Evolutionary conservation across 768 basidiomycete species (phyloP).

Genomic region (Tubosaeta sp.): DNA sequence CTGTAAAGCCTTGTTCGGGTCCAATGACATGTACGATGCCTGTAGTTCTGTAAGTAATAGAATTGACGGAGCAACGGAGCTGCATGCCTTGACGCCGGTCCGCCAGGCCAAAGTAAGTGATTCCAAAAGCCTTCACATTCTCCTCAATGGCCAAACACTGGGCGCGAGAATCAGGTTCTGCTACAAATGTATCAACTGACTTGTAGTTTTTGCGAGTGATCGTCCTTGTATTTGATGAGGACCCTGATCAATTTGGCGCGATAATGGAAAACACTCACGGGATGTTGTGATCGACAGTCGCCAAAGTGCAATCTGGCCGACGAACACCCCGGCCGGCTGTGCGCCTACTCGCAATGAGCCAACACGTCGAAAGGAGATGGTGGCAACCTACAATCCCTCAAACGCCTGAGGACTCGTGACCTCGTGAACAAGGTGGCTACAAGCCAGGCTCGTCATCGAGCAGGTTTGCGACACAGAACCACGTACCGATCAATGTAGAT

Average conservation of each 20-base stretch:
- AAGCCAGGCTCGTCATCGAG: neutral
- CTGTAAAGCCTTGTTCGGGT: constrained; percentile 91
- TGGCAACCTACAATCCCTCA: constrained; percentile 64
- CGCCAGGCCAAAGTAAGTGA: constrained; percentile 89
- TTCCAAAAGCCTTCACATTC: constrained; percentile 86
- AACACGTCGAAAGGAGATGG: neutral
- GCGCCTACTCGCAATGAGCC: constrained; percentile 40
- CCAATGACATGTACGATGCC: constrained; percentile 88
- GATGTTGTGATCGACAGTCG: constrained; percentile 85
- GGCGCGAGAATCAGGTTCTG: constrained; percentile 79
- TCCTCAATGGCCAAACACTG: constrained; percentile 83
- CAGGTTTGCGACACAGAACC: neutral
- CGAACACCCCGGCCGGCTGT: constrained; percentile 75
- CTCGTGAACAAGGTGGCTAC: constrained; percentile 72
- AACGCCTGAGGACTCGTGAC: constrained; percentile 94
- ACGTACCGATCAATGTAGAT: constrained; percentile 78
- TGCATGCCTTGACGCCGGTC: constrained; percentile 78
- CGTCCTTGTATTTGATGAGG: constrained; percentile 43
- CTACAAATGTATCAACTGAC: constrained; percentile 67
- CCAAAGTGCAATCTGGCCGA: constrained; percentile 83
- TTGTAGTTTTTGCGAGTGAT: constrained; percentile 71
- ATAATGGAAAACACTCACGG: constrained; percentile 49
- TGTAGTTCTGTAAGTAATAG: constrained; percentile 28
- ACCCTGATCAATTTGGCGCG: neutral
- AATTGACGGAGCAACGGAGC: neutral